Percentiles rank a stretch among this genome's conserved stretches.
Conservation (phyloP, 495 filamentous ascomycete genomes). For the Penicillium cinerascens region DNA sequence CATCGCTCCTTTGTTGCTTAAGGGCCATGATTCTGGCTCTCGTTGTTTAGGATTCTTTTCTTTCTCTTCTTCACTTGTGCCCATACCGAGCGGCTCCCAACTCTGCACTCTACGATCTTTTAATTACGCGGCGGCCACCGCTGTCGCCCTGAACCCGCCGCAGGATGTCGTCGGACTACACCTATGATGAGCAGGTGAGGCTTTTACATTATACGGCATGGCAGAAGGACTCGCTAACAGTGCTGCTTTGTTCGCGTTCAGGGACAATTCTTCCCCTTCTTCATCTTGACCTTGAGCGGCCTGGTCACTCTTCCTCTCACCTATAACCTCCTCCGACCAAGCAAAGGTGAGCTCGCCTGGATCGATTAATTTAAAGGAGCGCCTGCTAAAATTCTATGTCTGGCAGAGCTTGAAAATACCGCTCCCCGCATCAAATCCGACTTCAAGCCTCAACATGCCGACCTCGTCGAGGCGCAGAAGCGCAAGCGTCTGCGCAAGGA, state of each 20-base stretch:
- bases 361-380: neutral
- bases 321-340: slow-evolving; percentile 75
- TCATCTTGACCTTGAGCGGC: slow-evolving; percentile 84
- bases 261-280: slow-evolving; percentile 99
- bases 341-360: slow-evolving; percentile 56
- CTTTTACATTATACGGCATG: neutral
- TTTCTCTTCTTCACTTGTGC: neutral
- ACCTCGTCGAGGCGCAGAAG: slow-evolving; percentile 79
- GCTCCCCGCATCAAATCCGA: slow-evolving; percentile 67
- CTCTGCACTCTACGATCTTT: slow-evolving; percentile 25
- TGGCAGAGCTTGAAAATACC: slow-evolving; percentile 60
- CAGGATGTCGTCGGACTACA: slow-evolving; percentile 94
- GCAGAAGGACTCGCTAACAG: slow-evolving; percentile 2
- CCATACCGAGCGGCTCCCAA: slow-evolving; percentile 5
- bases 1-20: slow-evolving; percentile 29
- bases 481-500: slow-evolving; percentile 87
- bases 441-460: slow-evolving; percentile 77
- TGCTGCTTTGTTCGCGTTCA: slow-evolving; percentile 28
- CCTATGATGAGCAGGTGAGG: slow-evolving; percentile 86
- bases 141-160: slow-evolving; percentile 38
- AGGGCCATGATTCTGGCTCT: slow-evolving; percentile 21
- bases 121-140: slow-evolving; percentile 35
- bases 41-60: slow-evolving; percentile 11
- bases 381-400: neutral
- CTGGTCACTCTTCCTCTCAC: slow-evolving; percentile 90